Evolutionary conservation across 2,329 filamentous ascomycete genomes (phyloP).

Genomic region (Neonectria punicea): DNA sequence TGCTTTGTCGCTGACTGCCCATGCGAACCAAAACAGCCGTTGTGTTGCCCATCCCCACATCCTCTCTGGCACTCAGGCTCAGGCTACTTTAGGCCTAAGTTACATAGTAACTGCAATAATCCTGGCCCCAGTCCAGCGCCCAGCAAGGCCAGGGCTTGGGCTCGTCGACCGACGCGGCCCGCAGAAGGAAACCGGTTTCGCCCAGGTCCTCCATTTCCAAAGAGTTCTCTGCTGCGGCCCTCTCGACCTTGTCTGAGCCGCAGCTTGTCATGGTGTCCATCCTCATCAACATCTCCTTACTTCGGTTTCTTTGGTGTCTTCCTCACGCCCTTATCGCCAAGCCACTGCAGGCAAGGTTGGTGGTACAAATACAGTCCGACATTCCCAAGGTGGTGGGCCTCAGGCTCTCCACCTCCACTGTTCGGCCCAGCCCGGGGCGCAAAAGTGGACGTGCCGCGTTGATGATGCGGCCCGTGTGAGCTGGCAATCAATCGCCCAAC

Average conservation of each 20-base stretch:
- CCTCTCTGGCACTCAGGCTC: slow-evolving; percentile 16
- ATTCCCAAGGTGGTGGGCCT: slow-evolving; percentile 12
- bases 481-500: slow-evolving; percentile 35
- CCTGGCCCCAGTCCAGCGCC: slow-evolving; percentile 20
- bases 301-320: neutral
- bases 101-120: slow-evolving; percentile 26
- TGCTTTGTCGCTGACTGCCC: neutral
- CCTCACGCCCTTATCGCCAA: slow-evolving; percentile 2
- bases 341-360: neutral
- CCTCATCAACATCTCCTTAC: neutral
- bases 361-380: neutral
- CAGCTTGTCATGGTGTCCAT: neutral
- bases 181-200: slow-evolving; percentile 34
- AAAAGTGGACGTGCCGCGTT: slow-evolving; percentile 26
- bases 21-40: slow-evolving; percentile 17
- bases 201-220: slow-evolving; percentile 23
- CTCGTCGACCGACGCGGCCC: neutral
- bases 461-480: slow-evolving; percentile 27
- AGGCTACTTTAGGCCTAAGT: slow-evolving; percentile 26
- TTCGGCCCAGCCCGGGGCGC: slow-evolving; percentile 35
- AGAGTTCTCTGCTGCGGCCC: neutral
- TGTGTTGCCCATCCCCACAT: slow-evolving; percentile 14
- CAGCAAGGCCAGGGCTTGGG: slow-evolving; percentile 4
- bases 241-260: neutral
- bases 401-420: slow-evolving; percentile 24